Conservation (phyloP, 2,329 filamentous ascomycete species). For the Penicillium rolfsii region DNA sequence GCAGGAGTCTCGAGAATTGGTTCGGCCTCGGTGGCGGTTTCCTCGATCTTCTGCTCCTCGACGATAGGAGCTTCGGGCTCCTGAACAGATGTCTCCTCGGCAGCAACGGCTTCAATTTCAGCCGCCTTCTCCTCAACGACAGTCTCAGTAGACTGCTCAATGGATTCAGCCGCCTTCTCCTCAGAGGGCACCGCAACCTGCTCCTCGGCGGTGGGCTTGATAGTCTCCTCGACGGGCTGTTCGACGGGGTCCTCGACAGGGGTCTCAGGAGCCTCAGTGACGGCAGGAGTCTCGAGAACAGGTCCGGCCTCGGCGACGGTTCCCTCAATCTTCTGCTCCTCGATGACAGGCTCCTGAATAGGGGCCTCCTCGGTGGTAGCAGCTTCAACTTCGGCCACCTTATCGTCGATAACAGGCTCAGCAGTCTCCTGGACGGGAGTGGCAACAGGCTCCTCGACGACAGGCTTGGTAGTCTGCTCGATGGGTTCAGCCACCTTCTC, state of each 20-base stretch:
- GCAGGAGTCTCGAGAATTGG: constrained; percentile 1
- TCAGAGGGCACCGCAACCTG: constrained; percentile 3
- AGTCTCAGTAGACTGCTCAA: constrained; percentile 6
- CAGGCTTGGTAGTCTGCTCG: neutral
- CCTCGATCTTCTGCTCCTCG: constrained; percentile 8
- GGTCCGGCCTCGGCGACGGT: neutral
- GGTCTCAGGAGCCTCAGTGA: constrained; percentile 5
- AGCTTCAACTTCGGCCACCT: neutral
- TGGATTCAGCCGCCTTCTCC: constrained; percentile 7
- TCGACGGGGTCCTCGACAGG: constrained; percentile 10
- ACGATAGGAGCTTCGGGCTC: constrained; percentile 11
- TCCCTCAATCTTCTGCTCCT: constrained; percentile 10
- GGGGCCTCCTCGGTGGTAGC: constrained; percentile 3
- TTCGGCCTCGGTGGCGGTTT: neutral
- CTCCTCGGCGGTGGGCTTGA: constrained; percentile 2
- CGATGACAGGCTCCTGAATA: constrained; percentile 12
- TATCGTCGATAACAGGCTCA: neutral
- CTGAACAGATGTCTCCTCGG: constrained; percentile 5
- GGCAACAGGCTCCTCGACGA: constrained; percentile 8
- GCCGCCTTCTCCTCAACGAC: constrained; percentile 7
- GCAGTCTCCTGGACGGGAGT: too few species aligned
- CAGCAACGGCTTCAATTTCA: constrained; percentile 1
- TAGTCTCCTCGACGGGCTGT: constrained; percentile 8
- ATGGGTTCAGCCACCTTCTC: constrained; percentile 1
- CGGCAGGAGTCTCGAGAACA: neutral